A percentile compares a stretch with the other conserved stretches of the same genome.
Evolutionary conservation across 805 yeast genomes (phyloP).

Genomic region (Hanseniaspora lachancei): DNA sequence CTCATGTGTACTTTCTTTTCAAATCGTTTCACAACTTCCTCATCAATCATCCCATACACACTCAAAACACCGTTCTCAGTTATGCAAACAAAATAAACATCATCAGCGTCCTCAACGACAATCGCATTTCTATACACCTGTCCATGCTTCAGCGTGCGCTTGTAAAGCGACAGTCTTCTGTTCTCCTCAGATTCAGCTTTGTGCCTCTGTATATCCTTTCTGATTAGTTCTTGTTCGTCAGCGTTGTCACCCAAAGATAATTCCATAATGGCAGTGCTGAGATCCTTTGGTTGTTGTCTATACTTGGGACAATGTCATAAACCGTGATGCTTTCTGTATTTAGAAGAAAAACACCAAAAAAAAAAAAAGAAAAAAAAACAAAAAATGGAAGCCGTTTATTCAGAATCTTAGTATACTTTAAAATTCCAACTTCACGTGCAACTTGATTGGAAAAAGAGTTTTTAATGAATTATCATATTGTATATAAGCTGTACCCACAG

Average conservation of each 20-base stretch:
- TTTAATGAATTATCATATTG: not conserved
- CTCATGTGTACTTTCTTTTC: not conserved
- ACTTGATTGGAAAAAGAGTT: too few relatives aligned
- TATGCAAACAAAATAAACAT: not conserved
- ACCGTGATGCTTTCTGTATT: too few relatives aligned
- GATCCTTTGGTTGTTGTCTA: not conserved
- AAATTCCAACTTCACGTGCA: too few relatives aligned
- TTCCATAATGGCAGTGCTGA: not conserved
- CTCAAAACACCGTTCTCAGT: conserved; percentile 2
- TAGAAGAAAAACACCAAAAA: too few relatives aligned
- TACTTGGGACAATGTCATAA: too few relatives aligned
- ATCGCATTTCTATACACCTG: not conserved
- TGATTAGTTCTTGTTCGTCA: not conserved
- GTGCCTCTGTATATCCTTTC: not conserved
- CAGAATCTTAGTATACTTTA: too few relatives aligned
- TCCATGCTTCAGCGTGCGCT: not conserved
- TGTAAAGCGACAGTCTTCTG: not conserved
- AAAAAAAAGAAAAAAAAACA: too few relatives aligned
- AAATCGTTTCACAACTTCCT: not conserved
- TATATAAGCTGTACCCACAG: not conserved
- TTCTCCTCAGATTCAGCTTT: not conserved
- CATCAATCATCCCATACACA: not conserved
- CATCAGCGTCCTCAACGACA: not conserved
- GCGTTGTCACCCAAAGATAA: not conserved
- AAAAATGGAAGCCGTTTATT: too few relatives aligned